Conservation (phyloP, 2,329 filamentous ascomycete species). For the Apiospora arundinis region DNA sequence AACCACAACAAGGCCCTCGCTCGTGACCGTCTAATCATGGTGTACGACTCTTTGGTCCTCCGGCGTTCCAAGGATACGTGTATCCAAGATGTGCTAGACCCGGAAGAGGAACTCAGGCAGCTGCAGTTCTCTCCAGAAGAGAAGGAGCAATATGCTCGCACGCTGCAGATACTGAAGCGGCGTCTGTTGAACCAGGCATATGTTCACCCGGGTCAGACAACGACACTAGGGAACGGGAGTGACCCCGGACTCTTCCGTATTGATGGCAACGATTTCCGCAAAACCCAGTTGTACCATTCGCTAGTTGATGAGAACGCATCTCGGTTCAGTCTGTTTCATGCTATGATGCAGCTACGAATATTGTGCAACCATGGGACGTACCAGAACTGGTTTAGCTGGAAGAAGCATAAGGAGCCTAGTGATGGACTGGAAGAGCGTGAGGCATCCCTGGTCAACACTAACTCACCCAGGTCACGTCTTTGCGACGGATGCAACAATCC, state of each 20-base stretch:
- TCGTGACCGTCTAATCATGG: neutral
- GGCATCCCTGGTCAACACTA: no score
- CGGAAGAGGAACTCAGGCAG: neutral
- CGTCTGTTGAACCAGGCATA: no score
- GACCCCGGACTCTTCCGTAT: no score
- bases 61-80: neutral
- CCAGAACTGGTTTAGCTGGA: slow-evolving; percentile 9
- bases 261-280: neutral
- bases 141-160: neutral
- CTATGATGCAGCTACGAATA: slow-evolving; percentile 15
- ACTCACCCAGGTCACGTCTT: no score
- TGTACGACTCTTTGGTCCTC: slow-evolving; percentile 4
- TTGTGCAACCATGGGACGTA: slow-evolving; percentile 5
- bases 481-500: no score
- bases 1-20: no score
- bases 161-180: neutral
- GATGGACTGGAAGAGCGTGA: no score
- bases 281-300: neutral
- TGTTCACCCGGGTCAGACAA: no score
- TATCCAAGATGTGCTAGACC: neutral
- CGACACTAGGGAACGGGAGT: no score
- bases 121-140: neutral
- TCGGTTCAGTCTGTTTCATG: slow-evolving; percentile 7
- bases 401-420: no score
- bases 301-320: neutral